Evolutionary conservation across 352 stramenopile species (phyloP).

Genomic region (Chrysophaeum taylorii): DNA sequence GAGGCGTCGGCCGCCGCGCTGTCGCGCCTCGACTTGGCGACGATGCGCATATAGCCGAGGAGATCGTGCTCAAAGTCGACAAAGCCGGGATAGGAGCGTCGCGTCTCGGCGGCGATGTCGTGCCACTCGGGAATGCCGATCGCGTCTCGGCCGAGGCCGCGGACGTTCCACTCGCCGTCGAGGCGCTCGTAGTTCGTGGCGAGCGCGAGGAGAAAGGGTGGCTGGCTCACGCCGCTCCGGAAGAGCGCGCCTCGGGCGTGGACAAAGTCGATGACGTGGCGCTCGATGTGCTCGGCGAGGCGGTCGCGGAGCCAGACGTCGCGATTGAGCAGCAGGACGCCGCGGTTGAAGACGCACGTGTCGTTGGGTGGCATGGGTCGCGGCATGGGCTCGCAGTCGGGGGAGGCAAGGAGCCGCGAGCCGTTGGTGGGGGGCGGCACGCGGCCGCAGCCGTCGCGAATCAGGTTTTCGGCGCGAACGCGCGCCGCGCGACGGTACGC

Average conservation of each 20-base stretch:
- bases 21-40: no score
- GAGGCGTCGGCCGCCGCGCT: no score
- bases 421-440: no score
- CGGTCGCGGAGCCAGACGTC: neutral
- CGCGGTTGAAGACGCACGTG: constrained; percentile 13
- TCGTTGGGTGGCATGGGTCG: neutral
- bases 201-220: constrained; percentile 1
- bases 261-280: neutral
- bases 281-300: neutral
- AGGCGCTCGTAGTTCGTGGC: neutral
- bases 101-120: neutral
- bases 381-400: constrained; percentile 7
- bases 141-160: neutral
- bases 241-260: neutral
- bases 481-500: neutral
- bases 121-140: neutral
- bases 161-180: neutral
- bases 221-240: neutral
- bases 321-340: neutral
- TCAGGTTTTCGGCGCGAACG: no score
- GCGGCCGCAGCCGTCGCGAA: no score
- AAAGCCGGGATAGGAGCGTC: neutral
- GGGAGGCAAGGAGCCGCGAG: neutral
- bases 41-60: neutral
- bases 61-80: neutral